phyloP scores from a whole-genome alignment of 192 early-diverging fungal species.

The Physocladia obscura region DNA sequence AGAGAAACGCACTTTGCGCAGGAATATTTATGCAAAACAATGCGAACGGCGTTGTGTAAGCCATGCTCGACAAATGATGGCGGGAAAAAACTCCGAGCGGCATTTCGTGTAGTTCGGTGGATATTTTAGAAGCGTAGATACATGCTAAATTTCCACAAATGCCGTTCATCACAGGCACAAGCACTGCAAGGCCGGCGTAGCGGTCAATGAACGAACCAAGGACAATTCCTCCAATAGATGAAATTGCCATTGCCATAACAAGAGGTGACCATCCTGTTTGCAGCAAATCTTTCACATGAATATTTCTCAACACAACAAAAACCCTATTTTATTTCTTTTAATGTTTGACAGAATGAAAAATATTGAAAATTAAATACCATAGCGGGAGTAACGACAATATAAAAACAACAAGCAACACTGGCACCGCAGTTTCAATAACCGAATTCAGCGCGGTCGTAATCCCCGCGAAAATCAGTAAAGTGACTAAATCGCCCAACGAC shows the following conservation, averaged over 20 bases:
- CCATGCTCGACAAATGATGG: neutral
- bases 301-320: conserved; percentile 28
- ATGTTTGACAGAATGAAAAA: conserved; percentile 2
- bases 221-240: conserved; percentile 63
- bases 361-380: conserved; percentile 4
- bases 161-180: conserved; percentile 69
- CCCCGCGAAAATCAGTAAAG: conserved; percentile 61
- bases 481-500: conserved; percentile 71
- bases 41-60: conserved; percentile 5
- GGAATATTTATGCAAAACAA: conserved; percentile 28
- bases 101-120: conserved; percentile 34
- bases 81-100: neutral
- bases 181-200: conserved; percentile 63
- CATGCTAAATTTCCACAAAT: conserved; percentile 38
- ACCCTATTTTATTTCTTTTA: conserved; percentile 18
- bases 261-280: conserved; percentile 75
- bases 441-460: conserved; percentile 48
- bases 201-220: conserved; percentile 67
- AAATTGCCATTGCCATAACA: conserved; percentile 69
- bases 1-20: conserved; percentile 26
- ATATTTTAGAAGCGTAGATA: conserved; percentile 36
- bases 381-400: conserved; percentile 35
- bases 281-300: conserved; percentile 61
- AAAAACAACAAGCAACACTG: conserved; percentile 44
- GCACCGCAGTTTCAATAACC: conserved; percentile 46